These are phyloP conservation scores for Thielaviopsis euricoi DNA, from an alignment of 2,329 filamentous ascomycete species.

Conservation along the genomic window DNA sequence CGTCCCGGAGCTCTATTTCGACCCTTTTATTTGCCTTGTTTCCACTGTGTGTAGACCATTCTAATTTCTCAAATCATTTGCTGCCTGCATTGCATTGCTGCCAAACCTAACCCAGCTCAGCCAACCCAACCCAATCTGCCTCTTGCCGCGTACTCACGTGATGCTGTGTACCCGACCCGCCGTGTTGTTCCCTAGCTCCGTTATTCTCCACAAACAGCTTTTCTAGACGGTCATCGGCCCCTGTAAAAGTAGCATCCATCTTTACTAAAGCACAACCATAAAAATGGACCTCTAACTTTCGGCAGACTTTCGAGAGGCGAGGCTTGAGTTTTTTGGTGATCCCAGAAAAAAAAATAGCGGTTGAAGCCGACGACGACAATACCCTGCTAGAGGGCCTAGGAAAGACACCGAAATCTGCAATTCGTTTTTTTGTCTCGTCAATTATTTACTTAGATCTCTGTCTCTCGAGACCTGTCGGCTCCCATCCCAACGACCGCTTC, in stretches of 20 bases:
- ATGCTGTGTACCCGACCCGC: background rate
- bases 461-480: background rate
- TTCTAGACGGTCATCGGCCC: too few species aligned
- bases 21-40: background rate
- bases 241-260: background rate
- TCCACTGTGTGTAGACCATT: too few species aligned
- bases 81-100: background rate
- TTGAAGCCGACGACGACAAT: background rate
- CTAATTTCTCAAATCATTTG: background rate
- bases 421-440: background rate
- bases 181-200: too few species aligned
- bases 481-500: background rate
- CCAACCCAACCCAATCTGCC: slow-evolving; percentile 1
- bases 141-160: background rate
- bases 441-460: too few species aligned
- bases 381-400: background rate
- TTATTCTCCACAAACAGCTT: too few species aligned
- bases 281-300: slow-evolving; percentile 4
- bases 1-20: background rate
- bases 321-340: slow-evolving; percentile 2
- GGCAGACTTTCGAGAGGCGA: background rate
- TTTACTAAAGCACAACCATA: background rate
- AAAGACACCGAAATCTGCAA: background rate
- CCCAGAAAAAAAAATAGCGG: background rate
- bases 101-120: too few species aligned